Percentiles rank a stretch among this genome's conserved stretches.
Conservation (phyloP, 2,329 filamentous ascomycete species). For the Elsinoe australis region DNA sequence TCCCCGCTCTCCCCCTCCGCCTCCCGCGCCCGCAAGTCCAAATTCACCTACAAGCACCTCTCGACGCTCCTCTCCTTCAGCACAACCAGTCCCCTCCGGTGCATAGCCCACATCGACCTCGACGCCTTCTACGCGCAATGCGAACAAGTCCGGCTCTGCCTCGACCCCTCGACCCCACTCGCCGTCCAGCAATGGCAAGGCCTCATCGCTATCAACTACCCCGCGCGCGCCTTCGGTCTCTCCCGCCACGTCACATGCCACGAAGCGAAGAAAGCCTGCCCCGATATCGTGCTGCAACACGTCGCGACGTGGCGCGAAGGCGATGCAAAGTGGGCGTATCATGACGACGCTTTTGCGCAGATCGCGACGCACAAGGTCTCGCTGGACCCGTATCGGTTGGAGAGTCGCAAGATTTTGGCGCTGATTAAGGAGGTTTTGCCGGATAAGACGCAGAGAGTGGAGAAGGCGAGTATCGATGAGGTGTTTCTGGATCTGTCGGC, state of each 20-base stretch:
- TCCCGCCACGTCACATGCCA: conserved; percentile 67
- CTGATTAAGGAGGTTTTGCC: conserved; percentile 69
- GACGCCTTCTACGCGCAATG: conserved; percentile 96
- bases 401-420: conserved; percentile 74
- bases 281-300: conserved; percentile 76
- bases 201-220: conserved; percentile 93
- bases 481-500: conserved; percentile 88
- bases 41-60: conserved; percentile 79
- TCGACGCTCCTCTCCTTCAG: conserved; percentile 64
- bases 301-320: conserved; percentile 93
- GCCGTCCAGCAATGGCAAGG: conserved; percentile 95
- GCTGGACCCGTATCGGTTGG: conserved; percentile 79
- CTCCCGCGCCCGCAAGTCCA: conserved; percentile 47
- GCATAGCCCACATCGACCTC: conserved; percentile 86
- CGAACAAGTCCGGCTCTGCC: conserved; percentile 77
- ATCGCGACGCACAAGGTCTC: conserved; percentile 90
- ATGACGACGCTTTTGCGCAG: conserved; percentile 67
- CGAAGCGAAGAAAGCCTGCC: conserved; percentile 82
- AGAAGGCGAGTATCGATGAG: conserved; percentile 94
- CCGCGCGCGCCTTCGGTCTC: conserved; percentile 73
- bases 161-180: conserved; percentile 67
- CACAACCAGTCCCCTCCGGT: conserved; percentile 68
- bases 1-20: conserved; percentile 38
- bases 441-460: conserved; percentile 58
- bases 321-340: conserved; percentile 85